Conservation (phyloP, 768 basidiomycete species). For the Brasilioporus rufonigricans region DNA sequence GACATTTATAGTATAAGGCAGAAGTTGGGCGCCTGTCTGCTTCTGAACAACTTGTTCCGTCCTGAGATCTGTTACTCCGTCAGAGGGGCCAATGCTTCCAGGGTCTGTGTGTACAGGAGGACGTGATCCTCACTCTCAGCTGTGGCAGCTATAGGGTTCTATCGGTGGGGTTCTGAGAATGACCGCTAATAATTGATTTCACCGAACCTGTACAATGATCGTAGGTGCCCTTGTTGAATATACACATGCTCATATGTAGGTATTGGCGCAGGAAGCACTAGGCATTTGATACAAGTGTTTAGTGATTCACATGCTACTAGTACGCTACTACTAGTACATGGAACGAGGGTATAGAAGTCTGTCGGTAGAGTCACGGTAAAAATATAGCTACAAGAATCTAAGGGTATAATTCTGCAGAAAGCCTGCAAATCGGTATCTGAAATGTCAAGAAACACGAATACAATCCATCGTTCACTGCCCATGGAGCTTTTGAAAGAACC, state of each 20-base stretch:
- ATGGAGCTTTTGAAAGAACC: slow-evolving; percentile 16
- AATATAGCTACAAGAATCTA: not conserved
- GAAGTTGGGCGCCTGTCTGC: too few relatives aligned
- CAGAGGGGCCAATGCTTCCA: too few relatives aligned
- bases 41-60: too few relatives aligned
- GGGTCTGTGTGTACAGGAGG: not conserved
- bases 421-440: not conserved
- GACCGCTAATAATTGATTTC: not conserved
- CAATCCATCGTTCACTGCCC: not conserved
- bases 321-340: too few relatives aligned
- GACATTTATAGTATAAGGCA: too few relatives aligned
- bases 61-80: too few relatives aligned
- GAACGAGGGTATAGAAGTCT: too few relatives aligned
- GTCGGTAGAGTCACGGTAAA: not conserved
- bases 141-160: not conserved
- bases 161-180: not conserved
- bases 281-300: too few relatives aligned
- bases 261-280: too few relatives aligned
- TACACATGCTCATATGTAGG: not conserved
- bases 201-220: too few relatives aligned
- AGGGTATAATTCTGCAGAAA: not conserved
- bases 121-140: not conserved
- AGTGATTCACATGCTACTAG: too few relatives aligned
- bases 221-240: not conserved
- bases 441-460: not conserved